These are phyloP conservation scores for Radiomyces spectabilis DNA, from an alignment of 192 early-diverging fungal species.

Conservation along the genomic window DNA sequence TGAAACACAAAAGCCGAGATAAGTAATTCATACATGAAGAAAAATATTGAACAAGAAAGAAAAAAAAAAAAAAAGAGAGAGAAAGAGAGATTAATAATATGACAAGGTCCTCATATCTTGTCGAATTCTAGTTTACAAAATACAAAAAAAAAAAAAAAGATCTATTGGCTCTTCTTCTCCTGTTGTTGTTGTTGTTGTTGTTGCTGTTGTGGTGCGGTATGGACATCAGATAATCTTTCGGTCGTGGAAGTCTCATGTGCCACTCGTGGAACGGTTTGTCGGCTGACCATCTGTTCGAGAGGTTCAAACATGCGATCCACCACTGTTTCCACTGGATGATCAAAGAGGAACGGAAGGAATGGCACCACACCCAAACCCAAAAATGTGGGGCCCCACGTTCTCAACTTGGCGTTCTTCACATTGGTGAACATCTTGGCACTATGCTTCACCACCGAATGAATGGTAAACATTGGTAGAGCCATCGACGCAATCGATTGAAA, in stretches of 20 bases:
- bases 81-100: no score
- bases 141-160: background rate
- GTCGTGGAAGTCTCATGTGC: slow-evolving; percentile 4
- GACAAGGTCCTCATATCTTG: no score
- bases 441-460: slow-evolving; percentile 60
- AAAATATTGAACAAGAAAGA: background rate
- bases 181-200: background rate
- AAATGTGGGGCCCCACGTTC: slow-evolving; percentile 52
- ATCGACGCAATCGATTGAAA: slow-evolving; percentile 59
- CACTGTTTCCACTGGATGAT: slow-evolving; percentile 51
- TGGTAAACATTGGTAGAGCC: slow-evolving; percentile 51
- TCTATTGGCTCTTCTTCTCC: background rate
- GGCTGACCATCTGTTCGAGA: slow-evolving; percentile 21
- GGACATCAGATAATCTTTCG: background rate
- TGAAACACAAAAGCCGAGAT: no score
- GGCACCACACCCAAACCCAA: slow-evolving; percentile 56
- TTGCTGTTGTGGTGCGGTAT: background rate
- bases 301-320: slow-evolving; percentile 54
- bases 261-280: slow-evolving; percentile 11
- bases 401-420: slow-evolving; percentile 21
- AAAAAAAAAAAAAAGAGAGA: background rate
- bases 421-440: slow-evolving; percentile 35
- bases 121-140: no score
- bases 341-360: slow-evolving; percentile 53
- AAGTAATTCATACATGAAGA: background rate